phyloP scores from a whole-genome alignment of 371 early-diverging fungal genomes.

The Enterocytospora artemiae region DNA sequence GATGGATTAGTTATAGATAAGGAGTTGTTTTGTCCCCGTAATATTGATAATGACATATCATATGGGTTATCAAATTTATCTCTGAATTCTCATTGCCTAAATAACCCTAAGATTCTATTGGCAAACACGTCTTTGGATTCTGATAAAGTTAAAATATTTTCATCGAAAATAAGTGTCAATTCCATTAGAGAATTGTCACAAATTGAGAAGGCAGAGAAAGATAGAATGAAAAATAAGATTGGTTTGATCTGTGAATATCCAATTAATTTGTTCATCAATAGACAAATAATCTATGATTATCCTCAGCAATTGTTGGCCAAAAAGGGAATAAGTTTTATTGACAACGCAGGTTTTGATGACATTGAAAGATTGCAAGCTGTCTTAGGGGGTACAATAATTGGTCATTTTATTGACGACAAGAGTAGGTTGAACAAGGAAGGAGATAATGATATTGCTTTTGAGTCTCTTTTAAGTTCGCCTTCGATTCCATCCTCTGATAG shows the following conservation, averaged over 20 bases:
- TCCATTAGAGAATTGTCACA: slow-evolving; percentile 89
- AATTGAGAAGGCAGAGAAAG: slow-evolving; percentile 90
- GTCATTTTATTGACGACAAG: slow-evolving; percentile 72
- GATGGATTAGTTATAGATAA: slow-evolving; percentile 95
- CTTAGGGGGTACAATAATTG: slow-evolving; percentile 80
- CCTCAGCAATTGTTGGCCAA: slow-evolving; percentile 93
- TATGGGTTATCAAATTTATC: slow-evolving; percentile 12
- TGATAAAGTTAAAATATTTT: slow-evolving; percentile 98
- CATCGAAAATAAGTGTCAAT: slow-evolving; percentile 87
- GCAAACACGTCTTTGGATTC: slow-evolving; percentile 87
- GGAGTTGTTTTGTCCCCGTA: slow-evolving; percentile 74
- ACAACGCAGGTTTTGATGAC: slow-evolving; percentile 98
- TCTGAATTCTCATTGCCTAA: slow-evolving; percentile 60
- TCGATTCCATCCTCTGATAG: background rate
- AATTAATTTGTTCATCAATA: slow-evolving; percentile 84
- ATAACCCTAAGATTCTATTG: slow-evolving; percentile 81
- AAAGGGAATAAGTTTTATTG: slow-evolving; percentile 83
- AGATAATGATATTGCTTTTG: slow-evolving; percentile 65
- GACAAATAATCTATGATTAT: slow-evolving; percentile 99
- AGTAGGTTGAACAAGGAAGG: too few species aligned
- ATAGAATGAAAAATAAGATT: slow-evolving; percentile 94
- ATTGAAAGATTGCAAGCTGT: slow-evolving; percentile 71
- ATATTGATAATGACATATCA: slow-evolving; percentile 64
- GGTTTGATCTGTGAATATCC: slow-evolving; percentile 69
- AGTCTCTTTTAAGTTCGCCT: background rate